Percentiles rank a stretch among this genome's conserved stretches.
phyloP scores from a whole-genome alignment of 2,329 filamentous ascomycete species.

The Xylariomycetidae sp. region DNA sequence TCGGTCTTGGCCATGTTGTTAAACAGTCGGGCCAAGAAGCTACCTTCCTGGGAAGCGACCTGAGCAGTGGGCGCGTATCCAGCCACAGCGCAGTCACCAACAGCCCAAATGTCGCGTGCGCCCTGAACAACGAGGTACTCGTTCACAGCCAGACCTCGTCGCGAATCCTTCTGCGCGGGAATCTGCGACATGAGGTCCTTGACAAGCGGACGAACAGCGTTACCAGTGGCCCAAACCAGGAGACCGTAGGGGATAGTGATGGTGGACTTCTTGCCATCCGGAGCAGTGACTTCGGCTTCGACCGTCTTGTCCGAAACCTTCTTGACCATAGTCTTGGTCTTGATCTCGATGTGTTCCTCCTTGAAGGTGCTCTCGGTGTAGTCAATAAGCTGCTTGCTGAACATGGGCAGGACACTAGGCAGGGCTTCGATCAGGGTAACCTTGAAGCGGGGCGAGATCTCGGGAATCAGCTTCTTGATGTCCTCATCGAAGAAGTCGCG shows the following conservation, averaged over 20 bases:
- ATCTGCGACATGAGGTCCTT: slow-evolving; percentile 89
- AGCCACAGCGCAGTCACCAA: slow-evolving; percentile 94
- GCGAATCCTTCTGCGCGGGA: slow-evolving; percentile 89
- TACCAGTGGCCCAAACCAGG: slow-evolving; percentile 97
- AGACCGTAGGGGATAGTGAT: slow-evolving; percentile 88
- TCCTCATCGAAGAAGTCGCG: slow-evolving; percentile 99
- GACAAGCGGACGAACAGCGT: slow-evolving; percentile 83
- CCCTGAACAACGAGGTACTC: slow-evolving; percentile 98
- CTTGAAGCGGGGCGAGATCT: slow-evolving; percentile 91
- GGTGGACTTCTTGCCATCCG: slow-evolving; percentile 77
- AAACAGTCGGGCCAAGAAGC: slow-evolving; percentile 90
- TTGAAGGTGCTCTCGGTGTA: slow-evolving; percentile 99
- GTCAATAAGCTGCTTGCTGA: slow-evolving; percentile 98
- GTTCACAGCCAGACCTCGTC: slow-evolving; percentile 92
- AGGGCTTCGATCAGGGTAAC: slow-evolving; percentile 96
- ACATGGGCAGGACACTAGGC: slow-evolving; percentile 93
- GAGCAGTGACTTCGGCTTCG: slow-evolving; percentile 76
- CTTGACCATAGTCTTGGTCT: slow-evolving; percentile 99
- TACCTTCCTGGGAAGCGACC: slow-evolving; percentile 91
- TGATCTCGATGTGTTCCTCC: slow-evolving; percentile 96
- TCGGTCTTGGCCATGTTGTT: slow-evolving; percentile 99
- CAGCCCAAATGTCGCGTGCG: slow-evolving; percentile 93
- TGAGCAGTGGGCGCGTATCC: slow-evolving; percentile 97
- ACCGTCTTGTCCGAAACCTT: slow-evolving; percentile 89
- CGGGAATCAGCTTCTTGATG: slow-evolving; percentile 95